Conservation (phyloP, 2,329 filamentous ascomycete species). For the Aspergillus hiratsukae region DNA sequence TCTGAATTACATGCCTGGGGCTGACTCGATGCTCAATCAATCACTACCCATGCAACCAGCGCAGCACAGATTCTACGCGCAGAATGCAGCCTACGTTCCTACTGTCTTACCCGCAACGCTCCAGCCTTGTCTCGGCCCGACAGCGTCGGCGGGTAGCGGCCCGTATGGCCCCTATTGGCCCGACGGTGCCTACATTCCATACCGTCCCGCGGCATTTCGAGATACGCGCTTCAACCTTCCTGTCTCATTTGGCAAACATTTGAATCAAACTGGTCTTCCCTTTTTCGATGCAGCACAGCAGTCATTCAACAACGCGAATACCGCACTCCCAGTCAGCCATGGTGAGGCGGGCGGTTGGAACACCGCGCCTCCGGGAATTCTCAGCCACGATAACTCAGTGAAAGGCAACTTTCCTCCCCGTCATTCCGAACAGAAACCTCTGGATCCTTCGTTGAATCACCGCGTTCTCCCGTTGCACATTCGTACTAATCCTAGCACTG, state of each 20-base stretch:
- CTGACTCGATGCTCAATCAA: slow-evolving; percentile 60
- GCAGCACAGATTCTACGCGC: slow-evolving; percentile 39
- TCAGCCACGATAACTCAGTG: slow-evolving; percentile 25
- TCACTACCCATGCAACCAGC: slow-evolving; percentile 42
- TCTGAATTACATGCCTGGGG: slow-evolving; percentile 46
- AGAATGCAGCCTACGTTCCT: slow-evolving; percentile 50
- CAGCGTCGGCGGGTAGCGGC: slow-evolving; percentile 53
- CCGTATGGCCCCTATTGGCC: slow-evolving; percentile 61
- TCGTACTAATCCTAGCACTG: slow-evolving; percentile 17
- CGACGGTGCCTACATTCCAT: slow-evolving; percentile 58
- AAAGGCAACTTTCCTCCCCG: slow-evolving; percentile 36
- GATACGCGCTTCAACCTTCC: slow-evolving; percentile 45
- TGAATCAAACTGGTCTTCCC: slow-evolving; percentile 17
- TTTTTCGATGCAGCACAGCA: slow-evolving; percentile 29
- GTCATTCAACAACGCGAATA: slow-evolving; percentile 20
- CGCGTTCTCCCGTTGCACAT: slow-evolving; percentile 26
- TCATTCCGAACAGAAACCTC: slow-evolving; percentile 31
- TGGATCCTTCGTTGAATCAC: slow-evolving; percentile 24
- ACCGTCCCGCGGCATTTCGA: slow-evolving; percentile 54
- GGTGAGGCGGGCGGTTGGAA: slow-evolving; percentile 30
- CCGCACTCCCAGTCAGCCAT: slow-evolving; percentile 22
- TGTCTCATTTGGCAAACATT: slow-evolving; percentile 19
- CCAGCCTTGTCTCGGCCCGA: slow-evolving; percentile 55
- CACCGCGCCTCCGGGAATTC: slow-evolving; percentile 21
- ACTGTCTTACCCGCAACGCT: slow-evolving; percentile 57